Evolutionary conservation across 2,329 filamentous ascomycete genomes (phyloP).

Genomic region (Camillea tinctor): DNA sequence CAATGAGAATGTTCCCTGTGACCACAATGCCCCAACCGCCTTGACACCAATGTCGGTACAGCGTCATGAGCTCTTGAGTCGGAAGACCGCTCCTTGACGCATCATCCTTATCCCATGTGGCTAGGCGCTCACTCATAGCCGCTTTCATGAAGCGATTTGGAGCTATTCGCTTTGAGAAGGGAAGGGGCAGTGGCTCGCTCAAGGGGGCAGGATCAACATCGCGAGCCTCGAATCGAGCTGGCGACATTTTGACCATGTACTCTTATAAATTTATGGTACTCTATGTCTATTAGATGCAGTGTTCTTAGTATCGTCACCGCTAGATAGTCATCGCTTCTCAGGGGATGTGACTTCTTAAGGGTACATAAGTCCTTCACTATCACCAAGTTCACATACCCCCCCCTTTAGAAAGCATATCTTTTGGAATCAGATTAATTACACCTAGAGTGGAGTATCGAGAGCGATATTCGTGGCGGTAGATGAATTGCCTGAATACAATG

Average conservation of each 20-base stretch:
- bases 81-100: conserved; percentile 18
- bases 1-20: conserved; percentile 59
- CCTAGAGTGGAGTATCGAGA: not conserved
- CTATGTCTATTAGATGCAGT: not conserved
- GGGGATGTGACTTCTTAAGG: not conserved
- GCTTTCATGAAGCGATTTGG: conserved; percentile 57
- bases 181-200: not conserved
- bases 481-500: not conserved
- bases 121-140: conserved; percentile 57
- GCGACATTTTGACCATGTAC: not conserved
- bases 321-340: not conserved
- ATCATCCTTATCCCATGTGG: conserved; percentile 34
- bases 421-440: not conserved
- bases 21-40: conserved; percentile 49
- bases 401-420: not conserved
- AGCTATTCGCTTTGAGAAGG: conserved; percentile 29
- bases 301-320: not conserved
- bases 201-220: not conserved
- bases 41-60: conserved; percentile 56
- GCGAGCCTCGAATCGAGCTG: not conserved
- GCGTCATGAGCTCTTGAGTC: conserved; percentile 33
- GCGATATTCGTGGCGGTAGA: not conserved
- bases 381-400: not conserved
- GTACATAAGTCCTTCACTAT: not conserved
- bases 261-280: not conserved